These are phyloP conservation scores for Torrubiellomyces zombiae DNA, from an alignment of 2,329 filamentous ascomycete genomes.

Conservation along the genomic window DNA sequence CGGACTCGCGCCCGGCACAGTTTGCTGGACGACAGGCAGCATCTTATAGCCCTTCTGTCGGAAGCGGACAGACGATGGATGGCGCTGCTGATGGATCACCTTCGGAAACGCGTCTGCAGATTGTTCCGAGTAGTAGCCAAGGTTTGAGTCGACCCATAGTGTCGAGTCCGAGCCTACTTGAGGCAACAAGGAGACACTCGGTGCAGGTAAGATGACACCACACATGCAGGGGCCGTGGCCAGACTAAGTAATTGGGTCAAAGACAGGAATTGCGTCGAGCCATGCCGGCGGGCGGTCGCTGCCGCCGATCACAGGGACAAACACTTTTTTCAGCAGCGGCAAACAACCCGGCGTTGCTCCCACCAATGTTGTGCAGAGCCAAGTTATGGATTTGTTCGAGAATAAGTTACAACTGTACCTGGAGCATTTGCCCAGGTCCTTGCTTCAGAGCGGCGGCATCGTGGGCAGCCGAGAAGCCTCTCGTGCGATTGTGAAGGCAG, in stretches of 20 bases:
- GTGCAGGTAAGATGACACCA: too few species aligned
- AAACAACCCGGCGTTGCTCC: not conserved
- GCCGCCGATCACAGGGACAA: constrained; percentile 17
- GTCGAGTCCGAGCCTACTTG: too few species aligned
- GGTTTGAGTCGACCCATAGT: too few species aligned
- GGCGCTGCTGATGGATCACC: constrained; percentile 2
- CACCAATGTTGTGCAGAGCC: constrained; percentile 3
- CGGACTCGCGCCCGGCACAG: not conserved
- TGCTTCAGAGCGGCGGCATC: too few species aligned
- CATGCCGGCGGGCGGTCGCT: too few species aligned
- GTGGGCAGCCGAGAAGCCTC: too few species aligned
- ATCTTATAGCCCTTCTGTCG: not conserved
- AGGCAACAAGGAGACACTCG: too few species aligned
- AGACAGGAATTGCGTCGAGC: too few species aligned
- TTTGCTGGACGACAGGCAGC: not conserved
- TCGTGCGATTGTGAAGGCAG: constrained; percentile 11
- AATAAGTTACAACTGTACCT: constrained; percentile 2
- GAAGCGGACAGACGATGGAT: constrained; percentile 1
- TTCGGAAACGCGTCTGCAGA: too few species aligned
- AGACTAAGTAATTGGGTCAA: too few species aligned
- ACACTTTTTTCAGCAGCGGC: constrained; percentile 18
- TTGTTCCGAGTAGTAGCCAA: too few species aligned
- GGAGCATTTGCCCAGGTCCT: not conserved
- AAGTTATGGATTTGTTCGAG: constrained; percentile 11
- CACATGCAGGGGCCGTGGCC: too few species aligned